Percentiles rank a stretch among this genome's conserved stretches.
Evolutionary conservation across 108 stramenopile species (phyloP).

Genomic region (Cylindrotheca closterium): DNA sequence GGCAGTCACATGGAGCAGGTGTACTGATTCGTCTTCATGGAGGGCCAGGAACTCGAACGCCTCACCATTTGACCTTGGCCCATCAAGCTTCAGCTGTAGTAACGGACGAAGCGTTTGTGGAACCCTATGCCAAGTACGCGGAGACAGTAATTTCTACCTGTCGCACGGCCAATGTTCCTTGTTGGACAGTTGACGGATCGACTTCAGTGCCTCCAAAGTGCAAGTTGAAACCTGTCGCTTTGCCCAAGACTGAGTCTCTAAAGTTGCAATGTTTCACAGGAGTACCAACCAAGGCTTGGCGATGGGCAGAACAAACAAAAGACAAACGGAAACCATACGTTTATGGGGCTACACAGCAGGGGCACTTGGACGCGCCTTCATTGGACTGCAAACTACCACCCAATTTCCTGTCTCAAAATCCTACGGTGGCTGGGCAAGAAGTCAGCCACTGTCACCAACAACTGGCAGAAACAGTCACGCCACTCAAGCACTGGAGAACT

Average conservation of each 20-base stretch:
- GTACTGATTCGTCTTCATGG: conserved; percentile 55
- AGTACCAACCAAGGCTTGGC: conserved; percentile 58
- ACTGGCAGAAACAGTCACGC: too few species aligned
- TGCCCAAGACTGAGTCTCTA: conserved; percentile 13
- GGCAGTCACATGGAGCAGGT: conserved; percentile 49
- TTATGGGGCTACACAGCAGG: conserved; percentile 30
- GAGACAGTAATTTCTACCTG: conserved; percentile 34
- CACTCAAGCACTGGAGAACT: background rate
- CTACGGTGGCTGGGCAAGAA: too few species aligned
- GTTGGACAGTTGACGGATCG: conserved; percentile 53
- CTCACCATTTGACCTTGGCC: conserved; percentile 58
- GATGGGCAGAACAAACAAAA: conserved; percentile 51
- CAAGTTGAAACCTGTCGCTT: background rate
- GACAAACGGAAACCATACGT: conserved; percentile 35
- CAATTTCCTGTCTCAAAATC: too few species aligned
- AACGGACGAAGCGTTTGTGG: conserved; percentile 67
- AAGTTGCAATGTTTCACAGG: conserved; percentile 24
- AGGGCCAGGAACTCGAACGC: conserved; percentile 32
- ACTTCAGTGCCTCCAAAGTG: conserved; percentile 56
- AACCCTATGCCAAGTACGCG: conserved; percentile 38
- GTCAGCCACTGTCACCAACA: too few species aligned
- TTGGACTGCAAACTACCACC: conserved; percentile 30
- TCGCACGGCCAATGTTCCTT: conserved; percentile 24
- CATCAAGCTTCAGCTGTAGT: conserved; percentile 45
- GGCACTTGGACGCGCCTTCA: conserved; percentile 49